Base-by-base conservation (phyloP, 148 eudicot genomes). In the Vaccinium macrocarpon region DNA sequence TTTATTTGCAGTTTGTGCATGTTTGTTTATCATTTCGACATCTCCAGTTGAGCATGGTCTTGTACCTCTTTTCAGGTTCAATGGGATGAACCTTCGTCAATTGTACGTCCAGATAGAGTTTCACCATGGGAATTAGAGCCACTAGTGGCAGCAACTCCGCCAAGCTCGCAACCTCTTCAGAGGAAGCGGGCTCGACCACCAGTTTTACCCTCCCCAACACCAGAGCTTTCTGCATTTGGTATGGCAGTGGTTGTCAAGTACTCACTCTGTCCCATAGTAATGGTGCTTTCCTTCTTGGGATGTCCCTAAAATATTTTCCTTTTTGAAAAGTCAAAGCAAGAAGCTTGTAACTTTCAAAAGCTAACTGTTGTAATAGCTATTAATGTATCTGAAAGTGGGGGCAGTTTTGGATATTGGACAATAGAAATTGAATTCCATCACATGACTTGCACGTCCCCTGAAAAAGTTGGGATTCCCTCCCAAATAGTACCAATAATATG, bases 121-220 rank as follows among this genome's bases (percentile, higher is more conserved):
- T 97, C 98, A 29, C 94, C 98, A 21, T 97, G 99, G 99, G 98
- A 97, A 68, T 80, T 93, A 81, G 99, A 96, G 88, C 97, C 98
- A 10, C 90, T 94, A 50, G 90, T 91, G 84, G 92, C 93, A 46
- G 85, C 93, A 50, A 88, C 83, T 61, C 86, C 94, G 80, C 84
- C 90, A 18, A 89, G 86, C 86, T 21, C 91, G 50, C 98, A 93
- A 86, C 92, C 95, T 80, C 85, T 84, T 61, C 94, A 88, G 81
- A 94, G 94, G 89, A 92, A 96, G 89, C 90, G 98, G 53, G 89
- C 91, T 46, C 91, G 98, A 29, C 91, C 93, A 35, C 84, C 90
- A 35, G 86, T 88, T 83, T 85, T 89, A 84, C 91, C 94, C 78
- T 85, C 94, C 6, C 52, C 93, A 19, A 85, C 88, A 29, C 89